Conservation (phyloP, 2,329 filamentous ascomycete genomes). For the Pestalotiopsis fici region DNA sequence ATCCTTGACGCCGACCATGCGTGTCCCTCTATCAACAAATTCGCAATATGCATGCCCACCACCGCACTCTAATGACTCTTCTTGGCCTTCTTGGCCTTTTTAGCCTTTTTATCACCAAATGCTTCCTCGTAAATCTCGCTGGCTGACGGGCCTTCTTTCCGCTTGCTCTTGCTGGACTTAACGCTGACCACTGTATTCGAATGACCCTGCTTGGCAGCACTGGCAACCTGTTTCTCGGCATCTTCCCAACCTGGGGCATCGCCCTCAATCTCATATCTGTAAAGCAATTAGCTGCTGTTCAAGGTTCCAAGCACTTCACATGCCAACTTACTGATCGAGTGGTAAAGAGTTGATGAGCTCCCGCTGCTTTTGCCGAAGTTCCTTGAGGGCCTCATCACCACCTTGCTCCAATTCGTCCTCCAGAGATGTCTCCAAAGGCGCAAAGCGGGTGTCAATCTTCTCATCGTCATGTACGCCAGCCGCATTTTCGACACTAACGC, state of each 20-base stretch:
- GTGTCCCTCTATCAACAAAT: constrained; percentile 6
- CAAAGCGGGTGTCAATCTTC: constrained; percentile 64
- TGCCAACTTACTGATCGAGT: constrained; percentile 71
- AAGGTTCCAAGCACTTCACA: not conserved
- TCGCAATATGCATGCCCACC: not conserved
- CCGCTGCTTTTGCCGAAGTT: constrained; percentile 77
- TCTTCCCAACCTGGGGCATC: constrained; percentile 64
- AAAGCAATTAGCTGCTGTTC: not conserved
- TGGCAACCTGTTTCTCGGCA: constrained; percentile 74
- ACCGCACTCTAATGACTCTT: constrained; percentile 33
- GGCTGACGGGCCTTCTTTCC: constrained; percentile 65
- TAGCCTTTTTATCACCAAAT: constrained; percentile 50
- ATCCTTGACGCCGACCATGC: constrained; percentile 12
- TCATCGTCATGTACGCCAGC: constrained; percentile 71
- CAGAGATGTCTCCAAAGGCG: constrained; percentile 69
- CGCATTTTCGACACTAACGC: constrained; percentile 60
- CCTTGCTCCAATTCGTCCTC: constrained; percentile 85
- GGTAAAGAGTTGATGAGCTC: constrained; percentile 89
- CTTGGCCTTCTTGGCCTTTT: constrained; percentile 54
- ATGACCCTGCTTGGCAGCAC: constrained; percentile 54
- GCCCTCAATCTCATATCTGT: constrained; percentile 66
- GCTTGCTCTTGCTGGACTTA: constrained; percentile 75
- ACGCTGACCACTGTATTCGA: constrained; percentile 73
- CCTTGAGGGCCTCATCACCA: constrained; percentile 72
- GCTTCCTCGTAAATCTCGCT: constrained; percentile 64